A percentile compares a stretch with the other conserved stretches of the same genome.
phyloP scores from a whole-genome alignment of 495 filamentous ascomycete species.

The Neurospora sp. region DNA sequence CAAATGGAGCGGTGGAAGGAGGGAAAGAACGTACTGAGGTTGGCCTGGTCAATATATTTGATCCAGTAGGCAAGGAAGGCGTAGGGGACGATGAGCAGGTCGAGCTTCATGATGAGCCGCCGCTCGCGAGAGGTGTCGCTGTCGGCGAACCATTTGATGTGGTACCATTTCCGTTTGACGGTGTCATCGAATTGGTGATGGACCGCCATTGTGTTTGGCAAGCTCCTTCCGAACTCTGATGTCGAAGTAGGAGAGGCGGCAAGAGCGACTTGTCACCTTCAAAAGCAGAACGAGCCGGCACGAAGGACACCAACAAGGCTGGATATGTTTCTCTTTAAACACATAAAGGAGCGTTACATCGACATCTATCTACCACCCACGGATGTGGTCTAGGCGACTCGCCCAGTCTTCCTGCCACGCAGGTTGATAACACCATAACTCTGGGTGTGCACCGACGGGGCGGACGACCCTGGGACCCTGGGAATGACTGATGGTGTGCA shows the following conservation, averaged over 20 bases:
- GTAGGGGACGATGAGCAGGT: slow-evolving; percentile 25
- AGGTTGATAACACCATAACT: background rate
- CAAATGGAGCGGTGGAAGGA: too few species aligned
- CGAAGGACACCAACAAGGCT: background rate
- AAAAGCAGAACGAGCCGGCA: background rate
- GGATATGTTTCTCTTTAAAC: background rate
- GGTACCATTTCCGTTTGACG: slow-evolving; percentile 27
- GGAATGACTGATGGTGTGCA: background rate
- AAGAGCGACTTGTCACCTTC: background rate
- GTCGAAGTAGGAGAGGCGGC: background rate
- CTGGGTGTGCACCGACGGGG: background rate
- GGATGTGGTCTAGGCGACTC: background rate
- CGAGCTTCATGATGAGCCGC: slow-evolving; percentile 35
- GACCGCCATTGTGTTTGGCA: slow-evolving; percentile 4
- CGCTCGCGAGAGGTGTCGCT: slow-evolving; percentile 34
- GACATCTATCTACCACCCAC: background rate
- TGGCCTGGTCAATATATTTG: slow-evolving; percentile 37
- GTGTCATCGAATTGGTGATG: slow-evolving; percentile 4
- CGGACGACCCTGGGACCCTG: background rate
- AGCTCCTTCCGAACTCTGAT: background rate
- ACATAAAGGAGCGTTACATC: background rate
- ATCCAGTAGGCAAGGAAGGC: slow-evolving; percentile 38
- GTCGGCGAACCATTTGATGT: slow-evolving; percentile 30
- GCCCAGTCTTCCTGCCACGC: background rate
- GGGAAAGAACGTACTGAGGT: slow-evolving; percentile 14